Percentiles rank a stretch among this genome's conserved stretches.
Evolutionary conservation across 148 eudicot species (phyloP).

Genomic region (Vaccinium myrtillus): DNA sequence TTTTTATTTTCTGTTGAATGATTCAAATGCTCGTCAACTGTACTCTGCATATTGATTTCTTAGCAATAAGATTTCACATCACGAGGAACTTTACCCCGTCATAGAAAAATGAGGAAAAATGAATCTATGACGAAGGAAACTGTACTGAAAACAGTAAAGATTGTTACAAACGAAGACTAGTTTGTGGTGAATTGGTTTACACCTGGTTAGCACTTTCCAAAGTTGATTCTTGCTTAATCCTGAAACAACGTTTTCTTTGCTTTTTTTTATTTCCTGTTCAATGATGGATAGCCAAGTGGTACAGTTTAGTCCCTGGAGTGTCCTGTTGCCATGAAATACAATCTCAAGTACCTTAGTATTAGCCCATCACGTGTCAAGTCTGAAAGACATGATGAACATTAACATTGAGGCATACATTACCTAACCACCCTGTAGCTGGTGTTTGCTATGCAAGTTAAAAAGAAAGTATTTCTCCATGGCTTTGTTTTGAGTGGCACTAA

Average conservation of each 20-base stretch:
- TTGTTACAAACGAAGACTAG: neutral
- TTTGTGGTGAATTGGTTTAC: neutral
- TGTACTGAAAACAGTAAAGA: neutral
- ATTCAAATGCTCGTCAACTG: neutral
- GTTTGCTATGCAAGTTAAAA: neutral
- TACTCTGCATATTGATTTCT: neutral
- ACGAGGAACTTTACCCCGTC: neutral
- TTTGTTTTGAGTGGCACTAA: neutral
- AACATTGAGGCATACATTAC: neutral
- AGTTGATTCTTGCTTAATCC: neutral
- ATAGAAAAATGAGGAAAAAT: neutral
- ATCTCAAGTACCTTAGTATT: neutral
- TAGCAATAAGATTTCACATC: neutral
- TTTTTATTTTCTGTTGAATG: neutral
- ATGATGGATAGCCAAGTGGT: neutral
- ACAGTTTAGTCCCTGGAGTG: neutral
- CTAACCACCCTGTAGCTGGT: neutral
- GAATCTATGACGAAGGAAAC: neutral
- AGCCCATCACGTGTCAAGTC: neutral
- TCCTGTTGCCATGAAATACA: neutral
- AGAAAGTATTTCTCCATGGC: neutral
- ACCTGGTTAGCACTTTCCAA: neutral
- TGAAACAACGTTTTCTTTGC: neutral
- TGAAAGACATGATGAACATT: neutral
- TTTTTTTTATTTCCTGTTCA: neutral